Evolutionary conservation across 2,329 filamentous ascomycete species (phyloP).

Genomic region (Orbilia javanica): DNA sequence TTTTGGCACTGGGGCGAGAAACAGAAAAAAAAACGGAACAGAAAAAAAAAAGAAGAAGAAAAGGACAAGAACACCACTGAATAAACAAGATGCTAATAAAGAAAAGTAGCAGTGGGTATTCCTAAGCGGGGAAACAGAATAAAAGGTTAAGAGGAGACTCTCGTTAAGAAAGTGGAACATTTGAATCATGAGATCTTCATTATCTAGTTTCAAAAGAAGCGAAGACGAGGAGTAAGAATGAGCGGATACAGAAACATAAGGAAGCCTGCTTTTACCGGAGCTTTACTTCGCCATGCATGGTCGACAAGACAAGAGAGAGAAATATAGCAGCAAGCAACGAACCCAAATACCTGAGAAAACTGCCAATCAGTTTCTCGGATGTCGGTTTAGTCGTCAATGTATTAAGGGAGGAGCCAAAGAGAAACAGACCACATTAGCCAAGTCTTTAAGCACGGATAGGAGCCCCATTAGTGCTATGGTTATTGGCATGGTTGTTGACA

Average conservation of each 20-base stretch:
- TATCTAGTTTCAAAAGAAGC: conserved; percentile 54
- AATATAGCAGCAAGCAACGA: conserved; percentile 34
- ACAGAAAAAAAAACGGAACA: conserved; percentile 15
- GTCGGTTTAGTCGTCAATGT: conserved; percentile 22
- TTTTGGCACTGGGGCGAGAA: conserved; percentile 44
- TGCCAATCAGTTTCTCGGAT: conserved; percentile 4
- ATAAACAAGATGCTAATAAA: conserved; percentile 54
- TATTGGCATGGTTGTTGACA: conserved; percentile 68
- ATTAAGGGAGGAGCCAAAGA: conserved; percentile 8
- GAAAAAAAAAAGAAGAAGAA: conserved; percentile 20
- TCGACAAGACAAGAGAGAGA: conserved; percentile 27
- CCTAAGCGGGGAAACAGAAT: conserved; percentile 43
- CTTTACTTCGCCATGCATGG: conserved; percentile 47
- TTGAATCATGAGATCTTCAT: conserved; percentile 56
- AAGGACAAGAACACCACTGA: conserved; percentile 48
- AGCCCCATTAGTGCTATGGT: conserved; percentile 44
- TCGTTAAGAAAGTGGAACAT: conserved; percentile 22
- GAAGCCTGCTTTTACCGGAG: conserved; percentile 38
- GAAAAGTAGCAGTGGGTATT: conserved; percentile 55
- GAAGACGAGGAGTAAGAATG: conserved; percentile 28
- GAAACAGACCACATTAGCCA: neutral
- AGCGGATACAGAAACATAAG: conserved; percentile 49
- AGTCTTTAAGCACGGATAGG: conserved; percentile 36
- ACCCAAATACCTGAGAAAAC: conserved; percentile 19
- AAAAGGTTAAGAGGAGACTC: conserved; percentile 39